Percentiles rank a stretch among this genome's conserved stretches.
phyloP scores from a whole-genome alignment of 2,329 filamentous ascomycete genomes.

The Waltergamsia citrina region DNA sequence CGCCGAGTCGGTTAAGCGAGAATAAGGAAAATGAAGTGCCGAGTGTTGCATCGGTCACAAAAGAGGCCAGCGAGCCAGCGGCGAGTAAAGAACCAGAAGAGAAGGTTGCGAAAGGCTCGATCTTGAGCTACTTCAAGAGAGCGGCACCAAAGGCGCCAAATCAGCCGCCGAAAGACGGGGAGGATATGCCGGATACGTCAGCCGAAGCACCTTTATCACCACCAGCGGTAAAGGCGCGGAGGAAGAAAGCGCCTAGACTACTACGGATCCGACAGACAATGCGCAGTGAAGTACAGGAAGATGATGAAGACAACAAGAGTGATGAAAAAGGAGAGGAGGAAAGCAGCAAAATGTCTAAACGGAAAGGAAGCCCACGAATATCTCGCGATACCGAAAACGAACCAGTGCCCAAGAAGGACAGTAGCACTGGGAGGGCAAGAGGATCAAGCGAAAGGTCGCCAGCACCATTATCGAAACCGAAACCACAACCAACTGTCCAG shows the following conservation, averaged over 20 bases:
- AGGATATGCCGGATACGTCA: background rate
- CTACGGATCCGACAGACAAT: constrained; percentile 7
- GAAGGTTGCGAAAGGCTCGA: constrained; percentile 20
- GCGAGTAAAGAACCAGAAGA: background rate
- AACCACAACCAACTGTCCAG: constrained; percentile 19
- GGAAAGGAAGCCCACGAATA: background rate
- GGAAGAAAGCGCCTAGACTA: constrained; percentile 7
- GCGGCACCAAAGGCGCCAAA: constrained; percentile 7
- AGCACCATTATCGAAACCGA: constrained; percentile 6
- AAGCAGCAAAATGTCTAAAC: background rate
- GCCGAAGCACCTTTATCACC: constrained; percentile 3
- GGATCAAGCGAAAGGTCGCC: background rate
- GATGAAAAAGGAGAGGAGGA: background rate
- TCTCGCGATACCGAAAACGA: too few relatives aligned
- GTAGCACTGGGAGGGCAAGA: too few relatives aligned
- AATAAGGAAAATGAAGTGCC: background rate
- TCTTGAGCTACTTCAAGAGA: constrained; percentile 31
- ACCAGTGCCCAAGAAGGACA: too few relatives aligned
- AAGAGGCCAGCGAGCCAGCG: background rate
- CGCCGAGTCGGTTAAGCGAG: background rate
- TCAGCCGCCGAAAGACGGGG: background rate
- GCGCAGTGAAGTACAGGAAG: constrained; percentile 1
- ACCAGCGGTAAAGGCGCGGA: constrained; percentile 2
- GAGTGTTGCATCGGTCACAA: background rate
- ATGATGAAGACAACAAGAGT: background rate